phyloP scores from a whole-genome alignment of 768 basidiomycete genomes.

The Termitomyces sp. region DNA sequence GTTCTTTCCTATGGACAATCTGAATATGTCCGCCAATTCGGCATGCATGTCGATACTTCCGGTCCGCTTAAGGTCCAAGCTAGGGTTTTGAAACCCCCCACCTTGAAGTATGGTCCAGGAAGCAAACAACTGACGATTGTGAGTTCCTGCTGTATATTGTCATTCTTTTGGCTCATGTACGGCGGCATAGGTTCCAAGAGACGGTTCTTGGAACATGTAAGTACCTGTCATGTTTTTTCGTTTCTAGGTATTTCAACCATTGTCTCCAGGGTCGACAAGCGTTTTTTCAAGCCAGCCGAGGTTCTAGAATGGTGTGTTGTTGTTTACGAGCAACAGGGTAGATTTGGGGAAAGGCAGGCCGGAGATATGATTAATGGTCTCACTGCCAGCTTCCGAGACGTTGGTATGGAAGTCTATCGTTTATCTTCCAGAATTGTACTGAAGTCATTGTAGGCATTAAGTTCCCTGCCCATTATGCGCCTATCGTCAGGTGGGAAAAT shows the following conservation, averaged over 20 bases:
- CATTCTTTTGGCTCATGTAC: neutral
- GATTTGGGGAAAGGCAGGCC: constrained; percentile 49
- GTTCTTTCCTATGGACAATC: constrained; percentile 69
- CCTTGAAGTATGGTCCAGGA: constrained; percentile 58
- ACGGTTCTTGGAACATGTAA: constrained; percentile 81
- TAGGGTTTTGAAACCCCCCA: constrained; percentile 61
- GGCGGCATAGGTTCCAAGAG: constrained; percentile 50
- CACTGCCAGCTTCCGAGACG: constrained; percentile 42
- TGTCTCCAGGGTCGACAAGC: constrained; percentile 61
- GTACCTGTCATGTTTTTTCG: constrained; percentile 14
- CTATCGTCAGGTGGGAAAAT: constrained; percentile 51
- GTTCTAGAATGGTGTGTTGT: constrained; percentile 63
- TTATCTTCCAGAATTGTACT: neutral
- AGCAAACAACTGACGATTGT: constrained; percentile 59
- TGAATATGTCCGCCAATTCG: constrained; percentile 72
- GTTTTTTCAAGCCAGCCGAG: constrained; percentile 53
- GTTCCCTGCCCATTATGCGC: constrained; percentile 36
- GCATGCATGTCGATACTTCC: constrained; percentile 54
- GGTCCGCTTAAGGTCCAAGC: constrained; percentile 59
- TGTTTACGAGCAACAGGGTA: constrained; percentile 57
- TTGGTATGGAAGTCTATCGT: constrained; percentile 44
- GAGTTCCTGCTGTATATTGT: constrained; percentile 19
- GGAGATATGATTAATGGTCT: constrained; percentile 56
- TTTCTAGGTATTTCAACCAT: neutral
- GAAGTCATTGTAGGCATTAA: constrained; percentile 47